Evolutionary conservation across 2,329 filamentous ascomycete species (phyloP).

Genomic region (Orbilia quercus): DNA sequence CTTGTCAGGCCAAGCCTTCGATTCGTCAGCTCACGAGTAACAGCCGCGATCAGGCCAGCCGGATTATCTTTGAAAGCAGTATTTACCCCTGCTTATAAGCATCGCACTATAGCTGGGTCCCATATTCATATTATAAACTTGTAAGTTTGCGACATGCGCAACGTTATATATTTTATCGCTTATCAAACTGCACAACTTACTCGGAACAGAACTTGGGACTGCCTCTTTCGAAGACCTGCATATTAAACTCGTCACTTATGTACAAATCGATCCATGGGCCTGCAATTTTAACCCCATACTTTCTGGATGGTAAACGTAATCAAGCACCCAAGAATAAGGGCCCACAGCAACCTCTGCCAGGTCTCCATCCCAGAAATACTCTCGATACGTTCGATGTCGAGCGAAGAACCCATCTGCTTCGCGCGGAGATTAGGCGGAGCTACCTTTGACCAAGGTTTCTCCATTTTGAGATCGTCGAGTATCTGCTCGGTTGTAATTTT

Average conservation of each 20-base stretch:
- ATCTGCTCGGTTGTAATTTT: conserved; percentile 67
- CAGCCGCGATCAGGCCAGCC: no score
- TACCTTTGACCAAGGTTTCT: conserved; percentile 38
- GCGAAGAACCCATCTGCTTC: conserved; percentile 34
- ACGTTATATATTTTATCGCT: no score
- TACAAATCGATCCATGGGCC: background rate
- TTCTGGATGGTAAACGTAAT: conserved; percentile 20
- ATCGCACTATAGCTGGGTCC: no score
- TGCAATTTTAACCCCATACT: conserved; percentile 22
- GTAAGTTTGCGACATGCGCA: no score
- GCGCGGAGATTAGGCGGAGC: conserved; percentile 25
- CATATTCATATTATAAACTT: no score
- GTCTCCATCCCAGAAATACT: conserved; percentile 41
- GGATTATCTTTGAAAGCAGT: no score
- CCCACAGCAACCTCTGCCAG: conserved; percentile 36
- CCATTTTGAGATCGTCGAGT: conserved; percentile 43
- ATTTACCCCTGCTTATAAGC: no score
- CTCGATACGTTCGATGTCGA: conserved; percentile 32
- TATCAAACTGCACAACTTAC: no score
- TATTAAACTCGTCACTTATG: background rate
- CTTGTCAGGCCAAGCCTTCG: no score
- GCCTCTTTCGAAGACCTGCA: background rate
- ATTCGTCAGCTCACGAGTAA: no score
- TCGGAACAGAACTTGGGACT: no score
- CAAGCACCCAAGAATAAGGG: conserved; percentile 8